Evolutionary conservation across 2,329 filamentous ascomycete genomes (phyloP).

Genomic region (Pseudocercospora fijiensis): DNA sequence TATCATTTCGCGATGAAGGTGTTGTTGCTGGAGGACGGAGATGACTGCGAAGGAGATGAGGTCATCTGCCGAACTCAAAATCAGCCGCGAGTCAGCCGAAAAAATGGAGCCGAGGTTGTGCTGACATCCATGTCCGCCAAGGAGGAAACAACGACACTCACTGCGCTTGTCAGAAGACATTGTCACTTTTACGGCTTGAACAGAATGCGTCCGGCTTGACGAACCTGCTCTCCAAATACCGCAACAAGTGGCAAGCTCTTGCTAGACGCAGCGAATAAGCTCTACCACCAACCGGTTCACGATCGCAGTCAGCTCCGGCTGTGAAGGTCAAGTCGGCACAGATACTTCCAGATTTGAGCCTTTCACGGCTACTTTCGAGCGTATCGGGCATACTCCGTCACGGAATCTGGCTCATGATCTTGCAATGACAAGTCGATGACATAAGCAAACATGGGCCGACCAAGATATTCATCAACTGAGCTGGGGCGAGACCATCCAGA

Average conservation of each 20-base stretch:
- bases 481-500: slow-evolving; percentile 16
- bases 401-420: background rate
- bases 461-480: background rate
- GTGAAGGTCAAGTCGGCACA: no score
- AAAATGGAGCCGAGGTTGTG: background rate
- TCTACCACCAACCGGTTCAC: no score
- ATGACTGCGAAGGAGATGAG: background rate
- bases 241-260: no score
- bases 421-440: background rate
- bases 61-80: background rate
- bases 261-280: no score
- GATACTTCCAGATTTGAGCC: no score
- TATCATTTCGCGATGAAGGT: background rate
- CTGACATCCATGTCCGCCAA: no score
- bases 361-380: background rate
- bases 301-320: no score
- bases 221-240: background rate
- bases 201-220: no score
- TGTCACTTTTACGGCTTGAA: no score
- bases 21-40: background rate
- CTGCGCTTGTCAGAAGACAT: no score
- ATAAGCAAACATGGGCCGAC: background rate
- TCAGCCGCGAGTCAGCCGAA: background rate
- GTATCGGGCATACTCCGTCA: background rate
- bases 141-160: no score